These are phyloP conservation scores for Zymoseptoria tritici DNA, from an alignment of 2,329 filamentous ascomycete species.

Conservation along the genomic window DNA sequence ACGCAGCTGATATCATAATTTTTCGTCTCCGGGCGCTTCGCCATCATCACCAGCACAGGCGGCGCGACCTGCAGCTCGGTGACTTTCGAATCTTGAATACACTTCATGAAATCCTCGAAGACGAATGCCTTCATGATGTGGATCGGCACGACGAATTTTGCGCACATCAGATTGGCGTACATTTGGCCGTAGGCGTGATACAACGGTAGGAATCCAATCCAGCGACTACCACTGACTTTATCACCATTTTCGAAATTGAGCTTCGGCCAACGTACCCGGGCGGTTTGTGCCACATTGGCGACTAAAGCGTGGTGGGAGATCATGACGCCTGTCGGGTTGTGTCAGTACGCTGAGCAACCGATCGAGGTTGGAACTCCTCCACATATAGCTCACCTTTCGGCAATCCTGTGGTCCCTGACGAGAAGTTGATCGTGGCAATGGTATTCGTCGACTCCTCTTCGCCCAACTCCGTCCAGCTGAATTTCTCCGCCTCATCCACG, in stretches of 20 bases:
- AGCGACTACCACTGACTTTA: slow-evolving; percentile 34
- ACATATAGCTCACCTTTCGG: slow-evolving; percentile 58
- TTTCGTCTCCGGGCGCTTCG: slow-evolving; percentile 36
- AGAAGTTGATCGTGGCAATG: slow-evolving; percentile 66
- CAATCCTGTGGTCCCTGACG: slow-evolving; percentile 71
- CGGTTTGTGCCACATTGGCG: slow-evolving; percentile 39
- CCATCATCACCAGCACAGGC: slow-evolving; percentile 39
- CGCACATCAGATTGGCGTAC: slow-evolving; percentile 35
- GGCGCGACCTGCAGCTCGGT: slow-evolving; percentile 37
- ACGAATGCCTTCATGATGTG: slow-evolving; percentile 38
- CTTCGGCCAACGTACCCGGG: slow-evolving; percentile 22
- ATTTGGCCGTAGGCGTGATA: slow-evolving; percentile 43
- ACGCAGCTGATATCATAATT: slow-evolving; percentile 36
- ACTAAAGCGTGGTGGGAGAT: slow-evolving; percentile 26
- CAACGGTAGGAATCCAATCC: slow-evolving; percentile 40
- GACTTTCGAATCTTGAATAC: slow-evolving; percentile 32
- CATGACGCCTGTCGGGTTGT: slow-evolving; percentile 35
- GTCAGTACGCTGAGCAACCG: background rate
- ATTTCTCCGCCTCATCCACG: slow-evolving; percentile 33
- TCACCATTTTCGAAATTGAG: slow-evolving; percentile 26
- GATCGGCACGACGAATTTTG: slow-evolving; percentile 40
- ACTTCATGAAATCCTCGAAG: slow-evolving; percentile 33
- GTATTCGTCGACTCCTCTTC: slow-evolving; percentile 39
- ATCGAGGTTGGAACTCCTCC: slow-evolving; percentile 34
- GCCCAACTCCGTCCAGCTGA: slow-evolving; percentile 49